Conservation (phyloP, 176 grass and related monocot genomes). For the Zizania latifolia region DNA sequence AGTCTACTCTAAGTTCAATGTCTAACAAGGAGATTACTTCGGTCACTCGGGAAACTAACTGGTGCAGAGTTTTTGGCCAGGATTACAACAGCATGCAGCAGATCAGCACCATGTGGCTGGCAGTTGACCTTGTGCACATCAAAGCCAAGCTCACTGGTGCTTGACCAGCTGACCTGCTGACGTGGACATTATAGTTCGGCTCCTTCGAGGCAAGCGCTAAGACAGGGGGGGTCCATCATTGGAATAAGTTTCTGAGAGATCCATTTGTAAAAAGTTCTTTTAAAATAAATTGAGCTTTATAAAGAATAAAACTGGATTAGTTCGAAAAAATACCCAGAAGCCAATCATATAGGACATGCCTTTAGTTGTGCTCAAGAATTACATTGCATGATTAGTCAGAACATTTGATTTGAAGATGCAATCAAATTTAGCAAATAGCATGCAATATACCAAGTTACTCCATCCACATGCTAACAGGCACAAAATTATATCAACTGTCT, state of each 20-base stretch:
- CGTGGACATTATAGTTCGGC: neutral
- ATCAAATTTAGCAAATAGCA: slow-evolving; percentile 7
- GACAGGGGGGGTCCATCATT: neutral
- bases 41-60: neutral
- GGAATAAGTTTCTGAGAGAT: neutral
- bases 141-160: neutral
- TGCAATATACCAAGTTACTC: slow-evolving; percentile 11
- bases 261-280: neutral
- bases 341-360: neutral
- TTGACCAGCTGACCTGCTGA: neutral
- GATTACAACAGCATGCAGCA: neutral
- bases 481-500: neutral
- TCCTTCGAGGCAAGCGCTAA: neutral
- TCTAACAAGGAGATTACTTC: neutral
- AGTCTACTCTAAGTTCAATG: neutral
- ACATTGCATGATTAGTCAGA: neutral
- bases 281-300: neutral
- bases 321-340: neutral
- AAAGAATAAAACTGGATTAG: neutral
- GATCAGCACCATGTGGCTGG: neutral
- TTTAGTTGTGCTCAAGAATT: neutral
- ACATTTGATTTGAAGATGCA: neutral
- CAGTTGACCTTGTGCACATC: neutral
- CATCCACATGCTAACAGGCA: slow-evolving; percentile 7
- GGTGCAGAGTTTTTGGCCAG: neutral